Evolutionary conservation across 768 basidiomycete genomes (phyloP), one percentile per base, ranked within the genome.

Genomic region (Mycena vitilis): DNA sequence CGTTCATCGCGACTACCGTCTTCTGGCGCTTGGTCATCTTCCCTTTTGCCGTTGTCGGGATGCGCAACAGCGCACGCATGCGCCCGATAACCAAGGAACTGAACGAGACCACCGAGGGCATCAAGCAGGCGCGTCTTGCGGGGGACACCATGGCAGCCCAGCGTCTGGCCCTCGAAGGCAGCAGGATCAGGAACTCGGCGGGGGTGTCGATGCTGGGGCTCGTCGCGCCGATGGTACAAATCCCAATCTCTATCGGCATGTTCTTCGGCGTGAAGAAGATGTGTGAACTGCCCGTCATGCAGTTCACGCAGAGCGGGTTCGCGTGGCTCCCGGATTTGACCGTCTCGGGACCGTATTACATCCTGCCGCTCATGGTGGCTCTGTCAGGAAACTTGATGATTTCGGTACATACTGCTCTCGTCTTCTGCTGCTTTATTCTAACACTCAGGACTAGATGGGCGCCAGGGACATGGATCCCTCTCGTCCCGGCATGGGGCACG

Each of bases 211-310:
- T 92, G 64, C 69, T 81, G 16, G 82, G 84, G 47, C 81, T 89
- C 30, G 69, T 88, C 18, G 81, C 80, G 22, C 78, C 81, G 0
- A 67, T 95, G 62, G 73, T 91, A 0, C 95, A 97, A 78, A 76
- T 95, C 23, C 89, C 94, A 1, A 82, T 95, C 49, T 90, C 92
- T 53, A 79, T 98, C 38, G 89, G 91, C 16, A 80, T 94, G 81
- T 99, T 99, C 85, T 91, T 95, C 71, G 94, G 88, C 20, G 77
- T 97, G 63, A 89, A 88, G 79, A 82, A 81, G 54, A 85, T 99
- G 83, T 90, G 91, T 72, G 81, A 84, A 56, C 77, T 90, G 52
- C 94, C 94, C 0, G 78, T 98, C 22, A 84, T 84, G 60, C 95
- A 95, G 80, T 77, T 98, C 74, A 85, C 86, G 71, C 81, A 89